Evolutionary conservation across 1,139 yeast genomes (phyloP).

Genomic region (Kazachstania sp.): DNA sequence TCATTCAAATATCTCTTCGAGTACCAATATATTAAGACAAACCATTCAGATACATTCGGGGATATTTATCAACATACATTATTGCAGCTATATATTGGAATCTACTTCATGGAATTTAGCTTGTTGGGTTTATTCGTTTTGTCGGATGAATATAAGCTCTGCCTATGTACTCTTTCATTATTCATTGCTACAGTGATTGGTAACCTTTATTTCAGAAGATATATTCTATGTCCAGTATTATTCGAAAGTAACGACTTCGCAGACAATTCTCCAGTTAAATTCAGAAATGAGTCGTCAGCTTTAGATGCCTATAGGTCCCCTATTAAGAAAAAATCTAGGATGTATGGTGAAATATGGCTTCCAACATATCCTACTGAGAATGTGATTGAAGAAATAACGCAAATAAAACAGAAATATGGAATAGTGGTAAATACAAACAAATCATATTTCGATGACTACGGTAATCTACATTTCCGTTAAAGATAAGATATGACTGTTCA

Average conservation of each 20-base stretch:
- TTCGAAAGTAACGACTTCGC: background rate
- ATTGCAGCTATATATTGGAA: constrained; percentile 66
- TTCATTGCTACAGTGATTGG: constrained; percentile 35
- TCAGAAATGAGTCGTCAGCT: background rate
- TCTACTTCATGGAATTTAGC: constrained; percentile 72
- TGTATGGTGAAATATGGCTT: constrained; percentile 11
- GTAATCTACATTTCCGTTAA: constrained; percentile 13
- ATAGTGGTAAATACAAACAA: constrained; percentile 24
- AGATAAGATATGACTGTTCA: background rate
- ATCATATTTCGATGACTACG: constrained; percentile 23
- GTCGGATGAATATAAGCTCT: constrained; percentile 38
- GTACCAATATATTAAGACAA: constrained; percentile 42
- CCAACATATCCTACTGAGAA: constrained; percentile 33
- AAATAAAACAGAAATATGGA: constrained; percentile 23
- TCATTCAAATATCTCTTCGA: constrained; percentile 65
- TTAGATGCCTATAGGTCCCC: constrained; percentile 5
- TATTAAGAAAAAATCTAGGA: constrained; percentile 4
- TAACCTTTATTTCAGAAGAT: constrained; percentile 33
- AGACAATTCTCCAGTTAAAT: background rate
- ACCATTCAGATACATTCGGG: constrained; percentile 61
- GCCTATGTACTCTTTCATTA: constrained; percentile 37
- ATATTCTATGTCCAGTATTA: constrained; percentile 8
- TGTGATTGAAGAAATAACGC: constrained; percentile 22
- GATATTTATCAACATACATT: constrained; percentile 63
- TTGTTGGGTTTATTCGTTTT: constrained; percentile 65